Base-by-base conservation (phyloP, 805 yeast species). In the Saccharomycopsis olivae region DNA sequence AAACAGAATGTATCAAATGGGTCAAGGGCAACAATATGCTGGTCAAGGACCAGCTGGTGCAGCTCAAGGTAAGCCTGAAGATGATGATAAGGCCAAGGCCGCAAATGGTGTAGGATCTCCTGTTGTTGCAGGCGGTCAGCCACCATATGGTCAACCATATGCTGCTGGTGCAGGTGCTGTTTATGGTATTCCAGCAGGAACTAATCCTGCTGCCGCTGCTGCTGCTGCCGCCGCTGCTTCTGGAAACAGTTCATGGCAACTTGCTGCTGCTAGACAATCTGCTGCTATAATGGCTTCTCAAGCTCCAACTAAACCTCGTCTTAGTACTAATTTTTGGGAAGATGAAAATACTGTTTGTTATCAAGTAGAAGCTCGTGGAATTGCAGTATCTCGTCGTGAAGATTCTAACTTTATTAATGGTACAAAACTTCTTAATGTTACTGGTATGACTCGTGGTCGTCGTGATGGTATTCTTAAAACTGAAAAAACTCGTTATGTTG, bases 321-420 rank as follows among this genome's bases (percentile, higher is more conserved):
- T 82, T 38, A 79, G 86, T 38, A 81, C 92, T 17, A 82, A 89
- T n/a, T 72, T 79, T 71, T 83, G 94, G 94, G 92, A 83, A 54
- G 94, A 83, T 55, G 94, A 83, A 53, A 78, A 79, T 50, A 83
- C 94, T 1, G 59, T 83, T 39, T 83, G 92, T 55, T 83, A 82
- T 62, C 92, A 82, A 59, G 89, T 83, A 23, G 92, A 82, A 52
- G 88, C 86, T 43, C 75, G 79, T 47, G 82, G 84, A 41, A 82
- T 82, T 33, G 69, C 80, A 14, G 94, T 83, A 17, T 87, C 83
- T 21, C 69, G 94, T 49, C 69, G 94, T 53, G 92, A 86, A 23
- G 92, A 83, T 59, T 79, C 80, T 55, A 78, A 83, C 58, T 78
- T 81, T 83, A 76, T 83, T 57, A 83, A 83, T 54, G 94, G 94